Evolutionary conservation across 2,329 filamentous ascomycete species (phyloP).

Genomic region (Dactylellina haptotyla): DNA sequence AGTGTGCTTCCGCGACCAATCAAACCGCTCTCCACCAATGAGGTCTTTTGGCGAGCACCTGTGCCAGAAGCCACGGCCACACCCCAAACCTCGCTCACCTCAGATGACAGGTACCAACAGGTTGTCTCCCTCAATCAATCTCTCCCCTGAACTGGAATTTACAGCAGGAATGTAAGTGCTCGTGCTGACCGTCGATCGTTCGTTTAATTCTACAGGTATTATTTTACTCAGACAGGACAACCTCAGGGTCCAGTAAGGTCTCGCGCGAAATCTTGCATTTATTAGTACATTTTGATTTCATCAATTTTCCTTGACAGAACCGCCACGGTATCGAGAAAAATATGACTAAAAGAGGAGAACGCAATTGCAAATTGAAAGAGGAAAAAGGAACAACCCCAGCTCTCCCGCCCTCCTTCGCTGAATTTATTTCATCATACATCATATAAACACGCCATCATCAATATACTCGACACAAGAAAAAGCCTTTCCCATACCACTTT

Average conservation of each 20-base stretch:
- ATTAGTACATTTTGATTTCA: too few species aligned
- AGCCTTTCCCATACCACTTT: background rate
- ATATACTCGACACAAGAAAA: background rate
- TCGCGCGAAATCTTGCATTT: too few species aligned
- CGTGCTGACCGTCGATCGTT: background rate
- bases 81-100: too few species aligned
- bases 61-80: background rate
- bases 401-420: too few species aligned
- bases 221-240: too few species aligned
- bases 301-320: too few species aligned
- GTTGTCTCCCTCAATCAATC: background rate
- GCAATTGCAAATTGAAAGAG: too few species aligned
- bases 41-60: constrained; percentile 3
- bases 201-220: background rate
- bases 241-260: too few species aligned
- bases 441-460: background rate
- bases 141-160: constrained; percentile 5
- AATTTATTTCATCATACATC: background rate
- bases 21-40: constrained; percentile 15
- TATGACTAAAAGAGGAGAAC: too few species aligned
- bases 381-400: too few species aligned
- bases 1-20: constrained; percentile 30
- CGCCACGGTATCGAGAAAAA: too few species aligned
- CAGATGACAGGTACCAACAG: too few species aligned
- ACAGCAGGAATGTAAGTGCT: background rate